Evolutionary conservation across 495 filamentous ascomycete genomes (phyloP).

Genomic region (Viridothelium virens): DNA sequence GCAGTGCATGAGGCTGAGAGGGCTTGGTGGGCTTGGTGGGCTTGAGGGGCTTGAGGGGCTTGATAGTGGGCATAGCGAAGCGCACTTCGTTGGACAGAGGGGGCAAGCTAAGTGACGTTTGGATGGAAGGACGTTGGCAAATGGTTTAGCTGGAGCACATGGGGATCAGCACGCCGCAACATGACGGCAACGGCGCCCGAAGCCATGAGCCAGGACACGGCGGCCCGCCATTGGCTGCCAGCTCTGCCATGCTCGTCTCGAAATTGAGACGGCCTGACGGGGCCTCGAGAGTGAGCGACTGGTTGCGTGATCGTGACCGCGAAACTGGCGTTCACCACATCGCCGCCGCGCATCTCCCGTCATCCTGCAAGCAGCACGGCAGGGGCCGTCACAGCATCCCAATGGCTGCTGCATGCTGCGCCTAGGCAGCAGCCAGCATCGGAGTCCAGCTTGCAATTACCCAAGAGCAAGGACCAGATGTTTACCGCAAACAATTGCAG

Average conservation of each 20-base stretch:
- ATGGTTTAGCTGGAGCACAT: not conserved
- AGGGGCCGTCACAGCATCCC: conserved; percentile 1
- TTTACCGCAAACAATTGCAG: too few relatives aligned
- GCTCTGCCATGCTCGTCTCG: not conserved
- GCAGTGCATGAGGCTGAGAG: conserved; percentile 5
- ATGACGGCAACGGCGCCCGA: conserved; percentile 11
- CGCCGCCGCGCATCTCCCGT: conserved; percentile 7
- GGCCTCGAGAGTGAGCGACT: not conserved
- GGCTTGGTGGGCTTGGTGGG: not conserved
- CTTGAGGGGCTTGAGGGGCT: not conserved
- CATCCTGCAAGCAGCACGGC: conserved; percentile 4
- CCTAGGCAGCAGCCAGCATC: too few relatives aligned
- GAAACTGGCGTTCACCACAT: conserved; percentile 3
- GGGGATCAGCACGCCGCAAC: conserved; percentile 10
- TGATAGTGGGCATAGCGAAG: not conserved
- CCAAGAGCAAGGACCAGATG: too few relatives aligned
- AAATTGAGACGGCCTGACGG: not conserved
- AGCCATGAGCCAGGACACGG: not conserved
- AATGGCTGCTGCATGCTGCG: too few relatives aligned
- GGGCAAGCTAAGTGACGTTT: not conserved
- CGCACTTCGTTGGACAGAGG: not conserved
- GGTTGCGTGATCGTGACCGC: conserved; percentile 8
- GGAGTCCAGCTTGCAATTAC: too few relatives aligned
- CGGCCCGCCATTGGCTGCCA: not conserved
- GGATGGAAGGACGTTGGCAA: conserved; percentile 4